Percentiles rank a stretch among this genome's conserved stretches.
Evolutionary conservation across 306 rosid species (phyloP).

Genomic region (Carpinus fangiana): DNA sequence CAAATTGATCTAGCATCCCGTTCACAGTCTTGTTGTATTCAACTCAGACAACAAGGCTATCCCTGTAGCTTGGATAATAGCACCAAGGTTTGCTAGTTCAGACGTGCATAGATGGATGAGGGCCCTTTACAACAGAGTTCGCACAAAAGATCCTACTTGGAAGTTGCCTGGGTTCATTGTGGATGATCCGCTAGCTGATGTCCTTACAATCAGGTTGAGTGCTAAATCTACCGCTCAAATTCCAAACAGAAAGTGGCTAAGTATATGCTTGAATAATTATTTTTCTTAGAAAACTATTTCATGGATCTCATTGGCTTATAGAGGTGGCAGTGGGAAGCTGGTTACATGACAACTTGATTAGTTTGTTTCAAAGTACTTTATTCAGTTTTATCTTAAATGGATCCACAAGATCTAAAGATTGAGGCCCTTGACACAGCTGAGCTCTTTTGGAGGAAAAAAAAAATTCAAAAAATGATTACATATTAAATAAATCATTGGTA

Average conservation of each 20-base stretch:
- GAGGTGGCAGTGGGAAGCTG: background rate
- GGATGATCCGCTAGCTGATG: constrained; percentile 81
- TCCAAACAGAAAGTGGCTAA: too few relatives aligned
- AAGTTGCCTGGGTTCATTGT: constrained; percentile 81
- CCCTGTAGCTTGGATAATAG: constrained; percentile 89
- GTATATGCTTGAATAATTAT: too few relatives aligned
- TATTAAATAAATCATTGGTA: background rate
- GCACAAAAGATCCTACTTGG: constrained; percentile 79
- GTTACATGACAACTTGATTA: background rate
- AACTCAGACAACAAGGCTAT: constrained; percentile 86
- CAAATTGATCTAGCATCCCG: constrained; percentile 58
- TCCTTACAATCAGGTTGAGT: constrained; percentile 69
- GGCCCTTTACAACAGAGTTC: constrained; percentile 81
- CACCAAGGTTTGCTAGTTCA: constrained; percentile 61
- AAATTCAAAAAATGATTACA: too few relatives aligned
- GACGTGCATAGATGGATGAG: constrained; percentile 93
- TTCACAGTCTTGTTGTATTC: constrained; percentile 92
- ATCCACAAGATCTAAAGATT: background rate
- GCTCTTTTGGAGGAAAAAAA: too few relatives aligned
- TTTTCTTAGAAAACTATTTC: background rate
- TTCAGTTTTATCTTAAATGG: background rate
- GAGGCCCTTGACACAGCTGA: background rate
- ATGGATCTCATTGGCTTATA: background rate
- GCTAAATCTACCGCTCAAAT: background rate
- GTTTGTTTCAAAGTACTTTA: background rate